Base-by-base conservation (phyloP, 139 green algal genomes). In the Tetraselmis striata region DNA sequence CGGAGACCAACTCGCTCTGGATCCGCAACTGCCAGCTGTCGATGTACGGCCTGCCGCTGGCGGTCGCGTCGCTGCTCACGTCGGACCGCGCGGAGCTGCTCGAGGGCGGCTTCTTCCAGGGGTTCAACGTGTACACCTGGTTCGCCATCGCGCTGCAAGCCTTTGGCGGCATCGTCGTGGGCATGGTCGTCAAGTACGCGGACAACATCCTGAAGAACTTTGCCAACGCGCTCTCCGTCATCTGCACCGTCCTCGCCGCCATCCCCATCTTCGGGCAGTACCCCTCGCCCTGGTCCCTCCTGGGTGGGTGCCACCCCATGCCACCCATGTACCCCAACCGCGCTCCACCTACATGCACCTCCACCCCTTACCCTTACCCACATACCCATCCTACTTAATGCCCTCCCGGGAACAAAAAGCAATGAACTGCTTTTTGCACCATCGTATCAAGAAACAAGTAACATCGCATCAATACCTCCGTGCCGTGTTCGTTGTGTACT, bases 171-270 rank as follows among this genome's bases (percentile, higher is more conserved):
- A 85, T 93, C 1, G 84, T 92, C 24, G 89, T 87, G 28, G 90
- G 84, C 80, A 86, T 92, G 81, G 90, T 93, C 0, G 89, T 93
- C 75, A 93, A 92, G 81, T 91, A 90, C 26, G 86, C 85, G 1
- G 88, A 92, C 79, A 92, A 92, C 79, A 89, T 90, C 78, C 79
- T 89, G 18, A 93, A 93, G 67, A 92, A 92, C 85, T 93, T 93
- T 80, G 87, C 90, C 31, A 87, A 92, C 28, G 88, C 90, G 2
- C 81, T 89, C 25, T 90, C 86, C 2, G 90, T 93, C 29, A 89
- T 93, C 59, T 84, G 92, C 75, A 93, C 88, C 0, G 88, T 93
- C 1, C 78, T 92, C 23, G 83, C 86, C 1, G 86, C 88, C 25
- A 89, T 91, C 59, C 90, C 90, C 0, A 81, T 93, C 75, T 93